Percentiles rank a stretch among this genome's conserved stretches.
Evolutionary conservation across 352 stramenopile genomes (phyloP).

Genomic region (Thalassiosira hispida): DNA sequence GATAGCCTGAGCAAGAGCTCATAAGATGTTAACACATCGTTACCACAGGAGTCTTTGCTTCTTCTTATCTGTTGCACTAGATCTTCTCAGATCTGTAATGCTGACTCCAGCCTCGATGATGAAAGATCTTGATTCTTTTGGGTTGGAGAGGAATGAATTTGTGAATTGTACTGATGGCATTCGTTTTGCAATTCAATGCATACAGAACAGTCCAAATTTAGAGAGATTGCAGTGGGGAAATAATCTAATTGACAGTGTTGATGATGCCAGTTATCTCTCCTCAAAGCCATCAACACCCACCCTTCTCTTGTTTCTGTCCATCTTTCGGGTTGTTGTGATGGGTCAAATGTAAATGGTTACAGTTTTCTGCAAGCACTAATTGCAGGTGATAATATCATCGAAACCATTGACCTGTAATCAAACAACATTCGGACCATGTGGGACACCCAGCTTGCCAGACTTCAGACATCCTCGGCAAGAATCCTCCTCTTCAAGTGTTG

Average conservation of each 20-base stretch:
- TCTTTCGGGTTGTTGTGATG: too few relatives aligned
- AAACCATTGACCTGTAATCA: not conserved
- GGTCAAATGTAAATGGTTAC: not conserved
- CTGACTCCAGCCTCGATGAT: too few relatives aligned
- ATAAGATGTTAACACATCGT: not conserved
- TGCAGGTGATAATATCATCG: not conserved
- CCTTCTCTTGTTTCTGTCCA: too few relatives aligned
- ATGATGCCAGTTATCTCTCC: too few relatives aligned
- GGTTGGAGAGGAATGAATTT: too few relatives aligned
- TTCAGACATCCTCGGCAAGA: not conserved
- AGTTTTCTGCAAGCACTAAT: not conserved
- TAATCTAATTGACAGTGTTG: too few relatives aligned
- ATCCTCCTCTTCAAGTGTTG: not conserved
- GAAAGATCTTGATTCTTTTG: too few relatives aligned
- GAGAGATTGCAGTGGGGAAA: too few relatives aligned
- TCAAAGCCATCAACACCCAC: too few relatives aligned
- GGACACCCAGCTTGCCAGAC: not conserved
- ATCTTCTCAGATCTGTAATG: not conserved
- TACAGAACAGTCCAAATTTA: too few relatives aligned
- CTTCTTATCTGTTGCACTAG: not conserved
- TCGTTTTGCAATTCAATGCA: too few relatives aligned
- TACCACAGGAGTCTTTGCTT: not conserved
- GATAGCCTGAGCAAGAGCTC: not conserved
- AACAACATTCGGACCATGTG: not conserved
- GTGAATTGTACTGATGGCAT: too few relatives aligned